phyloP scores from a whole-genome alignment of 306 rosid species.

The Vicia villosa region DNA sequence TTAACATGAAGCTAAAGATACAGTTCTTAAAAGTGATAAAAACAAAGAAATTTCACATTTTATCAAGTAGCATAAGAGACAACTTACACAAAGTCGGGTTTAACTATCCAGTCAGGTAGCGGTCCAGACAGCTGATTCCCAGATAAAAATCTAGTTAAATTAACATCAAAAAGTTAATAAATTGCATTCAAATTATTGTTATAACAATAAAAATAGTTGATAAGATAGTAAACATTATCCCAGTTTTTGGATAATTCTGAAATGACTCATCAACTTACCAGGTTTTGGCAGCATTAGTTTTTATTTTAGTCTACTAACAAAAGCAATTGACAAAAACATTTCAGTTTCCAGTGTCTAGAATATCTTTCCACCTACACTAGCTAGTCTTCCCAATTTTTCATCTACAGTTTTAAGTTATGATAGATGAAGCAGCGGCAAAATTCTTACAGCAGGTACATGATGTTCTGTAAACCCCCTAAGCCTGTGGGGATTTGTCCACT shows the following conservation, averaged over 20 bases:
- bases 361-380: not conserved
- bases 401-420: constrained; percentile 2
- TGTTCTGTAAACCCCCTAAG: constrained; percentile 13
- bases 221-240: constrained; percentile 3
- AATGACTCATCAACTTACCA: not conserved
- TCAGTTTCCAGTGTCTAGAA: not conserved
- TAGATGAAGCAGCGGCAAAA: not conserved
- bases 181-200: constrained; percentile 2
- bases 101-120: constrained; percentile 46
- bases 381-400: not conserved
- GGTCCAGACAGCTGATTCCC: constrained; percentile 61
- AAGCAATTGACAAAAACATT: constrained; percentile 1
- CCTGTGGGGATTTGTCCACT: constrained; percentile 51
- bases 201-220: constrained; percentile 7
- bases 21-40: not conserved
- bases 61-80: not conserved
- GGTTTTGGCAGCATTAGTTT: not conserved
- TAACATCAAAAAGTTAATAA: constrained; percentile 21
- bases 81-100: constrained; percentile 50
- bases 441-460: constrained; percentile 49
- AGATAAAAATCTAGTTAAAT: constrained; percentile 52
- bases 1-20: not conserved
- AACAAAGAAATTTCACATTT: not conserved
- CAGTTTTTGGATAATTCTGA: not conserved
- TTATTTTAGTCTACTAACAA: not conserved